A percentile compares a stretch with the other conserved stretches of the same genome.
Evolutionary conservation across 805 yeast genomes (phyloP).

Genomic region (Lachancea kluyveri): DNA sequence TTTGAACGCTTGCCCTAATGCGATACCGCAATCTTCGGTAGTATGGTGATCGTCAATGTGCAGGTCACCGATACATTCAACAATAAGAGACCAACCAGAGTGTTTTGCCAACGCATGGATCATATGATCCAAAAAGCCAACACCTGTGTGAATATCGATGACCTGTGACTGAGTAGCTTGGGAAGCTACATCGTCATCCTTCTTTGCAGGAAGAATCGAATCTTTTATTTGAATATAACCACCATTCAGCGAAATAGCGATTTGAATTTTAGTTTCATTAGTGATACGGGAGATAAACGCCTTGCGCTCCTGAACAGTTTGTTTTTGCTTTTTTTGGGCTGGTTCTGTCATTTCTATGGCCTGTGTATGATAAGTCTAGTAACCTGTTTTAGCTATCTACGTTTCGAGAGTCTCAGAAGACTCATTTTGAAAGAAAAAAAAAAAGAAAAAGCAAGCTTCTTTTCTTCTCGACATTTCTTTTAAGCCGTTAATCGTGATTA

Average conservation of each 20-base stretch:
- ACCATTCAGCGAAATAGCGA: conserved; percentile 79
- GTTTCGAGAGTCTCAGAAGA: too few relatives aligned
- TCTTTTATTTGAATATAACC: conserved; percentile 63
- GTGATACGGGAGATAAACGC: conserved; percentile 53
- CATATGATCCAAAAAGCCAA: conserved; percentile 97
- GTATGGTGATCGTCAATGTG: conserved; percentile 98
- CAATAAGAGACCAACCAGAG: conserved; percentile 87
- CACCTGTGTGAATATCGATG: conserved; percentile 81
- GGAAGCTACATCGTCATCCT: conserved; percentile 49
- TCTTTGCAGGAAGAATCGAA: conserved; percentile 41
- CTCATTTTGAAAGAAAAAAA: too few relatives aligned
- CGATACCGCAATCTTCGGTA: conserved; percentile 92
- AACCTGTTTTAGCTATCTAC: too few relatives aligned
- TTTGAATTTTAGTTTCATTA: conserved; percentile 89
- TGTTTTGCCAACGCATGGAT: conserved; percentile 95
- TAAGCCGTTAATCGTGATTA: too few relatives aligned
- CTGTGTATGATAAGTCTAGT: too few relatives aligned
- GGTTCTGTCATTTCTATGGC: neutral
- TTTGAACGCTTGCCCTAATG: conserved; percentile 84
- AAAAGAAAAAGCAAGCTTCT: too few relatives aligned
- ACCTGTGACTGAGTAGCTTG: conserved; percentile 67
- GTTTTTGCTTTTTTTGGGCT: neutral
- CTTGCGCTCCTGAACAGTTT: conserved; percentile 24
- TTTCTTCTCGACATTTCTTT: too few relatives aligned
- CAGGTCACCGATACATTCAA: conserved; percentile 89